A percentile compares a stretch with the other conserved stretches of the same genome.
Evolutionary conservation across 23 red algal species (phyloP).

Genomic region (Gracilariopsis chorda): DNA sequence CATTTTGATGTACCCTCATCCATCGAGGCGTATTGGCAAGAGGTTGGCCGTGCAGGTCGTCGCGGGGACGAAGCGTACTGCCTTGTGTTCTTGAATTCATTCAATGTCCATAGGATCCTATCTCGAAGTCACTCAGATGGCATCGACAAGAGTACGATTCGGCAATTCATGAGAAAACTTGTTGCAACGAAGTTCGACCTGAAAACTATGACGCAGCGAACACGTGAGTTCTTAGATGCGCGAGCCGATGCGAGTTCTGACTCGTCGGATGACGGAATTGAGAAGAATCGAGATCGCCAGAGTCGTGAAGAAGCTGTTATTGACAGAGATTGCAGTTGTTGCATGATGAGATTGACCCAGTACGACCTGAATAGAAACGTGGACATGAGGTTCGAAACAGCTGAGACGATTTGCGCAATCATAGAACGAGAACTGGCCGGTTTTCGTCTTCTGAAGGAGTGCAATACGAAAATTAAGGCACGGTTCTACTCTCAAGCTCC

Average conservation of each 20-base stretch:
- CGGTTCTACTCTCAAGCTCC: slow-evolving; percentile 7
- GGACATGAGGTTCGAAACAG: slow-evolving; percentile 38
- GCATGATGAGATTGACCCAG: slow-evolving; percentile 1
- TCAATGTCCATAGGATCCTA: background rate
- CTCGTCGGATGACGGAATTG: background rate
- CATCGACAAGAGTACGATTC: slow-evolving; percentile 33
- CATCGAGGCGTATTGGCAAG: slow-evolving; percentile 77
- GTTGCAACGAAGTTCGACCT: background rate
- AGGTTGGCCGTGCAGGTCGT: slow-evolving; percentile 70
- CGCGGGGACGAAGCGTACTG: slow-evolving; percentile 38
- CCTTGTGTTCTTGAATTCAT: slow-evolving; percentile 12
- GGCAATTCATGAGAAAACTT: slow-evolving; percentile 25
- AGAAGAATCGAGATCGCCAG: background rate
- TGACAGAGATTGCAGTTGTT: background rate
- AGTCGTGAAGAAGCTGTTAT: background rate
- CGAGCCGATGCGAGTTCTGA: background rate
- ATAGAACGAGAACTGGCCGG: background rate
- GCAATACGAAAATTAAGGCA: background rate
- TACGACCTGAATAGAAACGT: slow-evolving; percentile 1
- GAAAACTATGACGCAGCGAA: background rate
- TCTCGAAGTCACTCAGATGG: slow-evolving; percentile 30
- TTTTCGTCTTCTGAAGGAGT: background rate
- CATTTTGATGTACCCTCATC: slow-evolving; percentile 62
- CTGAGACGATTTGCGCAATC: slow-evolving; percentile 39
- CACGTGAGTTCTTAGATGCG: background rate